Conservation (phyloP, 2,329 filamentous ascomycete genomes). For the Ascochyta pisi region DNA sequence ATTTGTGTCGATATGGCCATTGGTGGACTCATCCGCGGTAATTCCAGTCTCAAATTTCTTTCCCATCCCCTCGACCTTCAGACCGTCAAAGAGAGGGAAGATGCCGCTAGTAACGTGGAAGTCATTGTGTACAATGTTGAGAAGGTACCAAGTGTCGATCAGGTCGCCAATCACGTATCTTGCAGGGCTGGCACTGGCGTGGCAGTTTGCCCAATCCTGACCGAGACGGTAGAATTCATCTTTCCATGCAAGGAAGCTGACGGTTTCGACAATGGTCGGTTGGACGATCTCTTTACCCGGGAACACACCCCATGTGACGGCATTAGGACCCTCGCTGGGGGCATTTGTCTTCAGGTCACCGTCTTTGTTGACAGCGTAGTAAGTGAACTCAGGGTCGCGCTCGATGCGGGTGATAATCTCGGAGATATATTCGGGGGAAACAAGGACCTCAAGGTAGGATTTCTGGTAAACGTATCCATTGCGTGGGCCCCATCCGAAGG, state of each 20-base stretch:
- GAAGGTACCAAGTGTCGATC: conserved; percentile 89
- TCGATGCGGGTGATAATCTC: conserved; percentile 81
- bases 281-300: conserved; percentile 99
- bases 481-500: conserved; percentile 92
- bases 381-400: conserved; percentile 81
- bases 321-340: conserved; percentile 85
- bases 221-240: conserved; percentile 95
- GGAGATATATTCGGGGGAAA: conserved; percentile 78
- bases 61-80: conserved; percentile 72
- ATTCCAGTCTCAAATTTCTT: conserved; percentile 41
- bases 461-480: conserved; percentile 99
- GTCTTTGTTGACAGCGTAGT: conserved; percentile 87
- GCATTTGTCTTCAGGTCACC: conserved; percentile 86
- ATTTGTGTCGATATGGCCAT: conserved; percentile 16
- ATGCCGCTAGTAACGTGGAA: conserved; percentile 86
- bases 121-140: conserved; percentile 99
- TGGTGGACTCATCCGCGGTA: conserved; percentile 11
- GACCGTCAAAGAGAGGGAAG: conserved; percentile 83
- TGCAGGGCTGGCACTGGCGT: conserved; percentile 77
- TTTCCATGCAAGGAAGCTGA: conserved; percentile 98
- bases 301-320: conserved; percentile 99
- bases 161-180: conserved; percentile 79
- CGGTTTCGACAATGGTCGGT: conserved; percentile 97
- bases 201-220: conserved; percentile 92
- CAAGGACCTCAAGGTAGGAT: conserved; percentile 90